Base-by-base conservation (phyloP, 352 stramenopile genomes). In the Globisporangium takayamanum region DNA sequence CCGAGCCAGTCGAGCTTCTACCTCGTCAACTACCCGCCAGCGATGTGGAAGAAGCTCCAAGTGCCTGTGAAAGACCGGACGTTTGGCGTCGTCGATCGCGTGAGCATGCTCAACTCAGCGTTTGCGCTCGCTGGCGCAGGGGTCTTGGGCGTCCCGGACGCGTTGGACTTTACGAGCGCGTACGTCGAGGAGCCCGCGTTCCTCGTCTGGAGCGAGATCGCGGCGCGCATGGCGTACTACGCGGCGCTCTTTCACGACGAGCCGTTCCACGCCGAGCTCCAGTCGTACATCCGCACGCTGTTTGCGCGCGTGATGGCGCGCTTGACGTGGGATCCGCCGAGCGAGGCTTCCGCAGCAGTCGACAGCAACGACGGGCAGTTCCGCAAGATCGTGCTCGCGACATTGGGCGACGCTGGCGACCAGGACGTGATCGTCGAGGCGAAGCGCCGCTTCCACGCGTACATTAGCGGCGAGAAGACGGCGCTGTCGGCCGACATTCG, bases 1-100 rank as follows among this genome's bases (percentile, higher is more conserved):
- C 88, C 87, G 16, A 87, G 88, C 59, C 95, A 98, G 63, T 79
- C 97, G 57, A 89, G 95, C 33, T 97, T 96, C 41, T 97, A 98
- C 74, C 74, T 97, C 20, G 92, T 98, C n/a, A 94, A 96, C 54
- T 97, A 97, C 67, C 84, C 87, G 5, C 67, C 78, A 5, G 79
- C 85, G 41, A 84, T 98, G 74, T 92, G 96, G 70, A 74, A 84
- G 30, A 75, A 78, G 18, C 76, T 98, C 6, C 73, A 84, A 44
- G 75, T 68, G 77, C 73, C 74, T 16, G 68, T 86, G 18, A 69
- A 72, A 50, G 67, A 78, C 16, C 57, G 69, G 3, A 54, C 70
- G 57, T 66, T 98, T 37, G 69, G 62, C 14, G 74, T 92, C 20
- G 74, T 84, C 7, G 96, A 99, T 66, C 87, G 96, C 10, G 89